phyloP scores from a whole-genome alignment of 2,329 filamentous ascomycete genomes.

The Sporothrix globosa region DNA sequence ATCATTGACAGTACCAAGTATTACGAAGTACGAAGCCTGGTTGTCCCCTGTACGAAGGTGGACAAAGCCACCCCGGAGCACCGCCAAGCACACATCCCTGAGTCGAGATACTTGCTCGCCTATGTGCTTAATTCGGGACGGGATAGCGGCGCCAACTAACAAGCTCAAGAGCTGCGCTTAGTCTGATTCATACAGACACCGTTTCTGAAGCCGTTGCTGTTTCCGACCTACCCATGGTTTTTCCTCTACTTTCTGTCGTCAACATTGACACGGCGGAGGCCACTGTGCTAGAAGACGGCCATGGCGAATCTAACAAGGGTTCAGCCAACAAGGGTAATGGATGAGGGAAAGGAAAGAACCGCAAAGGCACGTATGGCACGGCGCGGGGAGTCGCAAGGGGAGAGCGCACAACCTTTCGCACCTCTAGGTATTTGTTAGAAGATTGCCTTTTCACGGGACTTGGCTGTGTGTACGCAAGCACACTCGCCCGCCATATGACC shows the following conservation, averaged over 20 bases:
- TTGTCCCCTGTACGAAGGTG: not conserved
- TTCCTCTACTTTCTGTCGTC: not conserved
- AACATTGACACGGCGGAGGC: not conserved
- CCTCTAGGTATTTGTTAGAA: too few relatives aligned
- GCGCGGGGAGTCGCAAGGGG: not conserved
- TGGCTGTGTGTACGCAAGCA: too few relatives aligned
- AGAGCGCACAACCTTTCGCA: too few relatives aligned
- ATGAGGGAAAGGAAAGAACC: not conserved
- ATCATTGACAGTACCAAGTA: not conserved
- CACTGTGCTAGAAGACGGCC: not conserved
- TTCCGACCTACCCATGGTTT: not conserved
- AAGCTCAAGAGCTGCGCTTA: not conserved
- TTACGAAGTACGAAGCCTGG: not conserved
- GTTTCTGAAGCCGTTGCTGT: not conserved
- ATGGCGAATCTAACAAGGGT: not conserved
- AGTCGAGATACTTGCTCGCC: not conserved
- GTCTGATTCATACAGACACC: not conserved
- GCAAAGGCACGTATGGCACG: conserved; percentile 9
- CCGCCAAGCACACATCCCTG: not conserved
- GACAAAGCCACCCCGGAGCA: not conserved
- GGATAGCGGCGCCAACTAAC: not conserved
- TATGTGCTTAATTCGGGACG: not conserved
- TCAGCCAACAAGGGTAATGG: not conserved
- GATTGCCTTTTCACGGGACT: too few relatives aligned
- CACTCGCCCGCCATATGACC: not conserved